A percentile compares a stretch with the other conserved stretches of the same genome.
phyloP scores from a whole-genome alignment of 495 filamentous ascomycete species.

The Schizothecium vesticola region DNA sequence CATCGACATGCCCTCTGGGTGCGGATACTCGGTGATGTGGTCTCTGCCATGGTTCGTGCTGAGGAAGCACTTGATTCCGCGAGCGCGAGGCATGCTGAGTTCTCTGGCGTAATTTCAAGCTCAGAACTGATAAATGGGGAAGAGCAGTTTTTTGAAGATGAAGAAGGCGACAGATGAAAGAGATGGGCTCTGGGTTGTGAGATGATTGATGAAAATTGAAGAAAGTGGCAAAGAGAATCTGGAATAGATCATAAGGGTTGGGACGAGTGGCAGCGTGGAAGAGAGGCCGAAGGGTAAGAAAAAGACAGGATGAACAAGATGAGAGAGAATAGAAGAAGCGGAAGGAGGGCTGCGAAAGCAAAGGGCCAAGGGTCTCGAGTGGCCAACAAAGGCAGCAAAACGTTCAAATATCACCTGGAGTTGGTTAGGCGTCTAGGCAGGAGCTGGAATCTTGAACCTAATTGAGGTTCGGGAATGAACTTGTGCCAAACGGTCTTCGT shows the following conservation, averaged over 20 bases:
- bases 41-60: slow-evolving; percentile 26
- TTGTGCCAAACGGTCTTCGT: neutral
- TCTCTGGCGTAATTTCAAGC: neutral
- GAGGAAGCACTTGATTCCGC: slow-evolving; percentile 42
- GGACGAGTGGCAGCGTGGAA: neutral
- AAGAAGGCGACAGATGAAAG: neutral
- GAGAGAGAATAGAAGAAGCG: neutral
- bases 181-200: neutral
- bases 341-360: neutral
- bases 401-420: neutral
- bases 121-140: neutral
- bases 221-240: neutral
- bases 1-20: slow-evolving; percentile 45
- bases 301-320: neutral
- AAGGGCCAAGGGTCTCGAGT: too few species aligned
- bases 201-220: neutral
- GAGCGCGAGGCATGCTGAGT: slow-evolving; percentile 42
- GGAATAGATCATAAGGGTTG: neutral
- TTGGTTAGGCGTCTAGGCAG: neutral
- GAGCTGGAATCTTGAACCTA: neutral
- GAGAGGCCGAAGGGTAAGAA: neutral
- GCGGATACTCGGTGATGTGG: slow-evolving; percentile 43
- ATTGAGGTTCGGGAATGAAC: neutral
- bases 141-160: neutral
- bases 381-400: neutral